These are phyloP conservation scores for Rhynchospora pubera DNA, from an alignment of 176 grass and related monocot genomes.

Conservation along the genomic window DNA sequence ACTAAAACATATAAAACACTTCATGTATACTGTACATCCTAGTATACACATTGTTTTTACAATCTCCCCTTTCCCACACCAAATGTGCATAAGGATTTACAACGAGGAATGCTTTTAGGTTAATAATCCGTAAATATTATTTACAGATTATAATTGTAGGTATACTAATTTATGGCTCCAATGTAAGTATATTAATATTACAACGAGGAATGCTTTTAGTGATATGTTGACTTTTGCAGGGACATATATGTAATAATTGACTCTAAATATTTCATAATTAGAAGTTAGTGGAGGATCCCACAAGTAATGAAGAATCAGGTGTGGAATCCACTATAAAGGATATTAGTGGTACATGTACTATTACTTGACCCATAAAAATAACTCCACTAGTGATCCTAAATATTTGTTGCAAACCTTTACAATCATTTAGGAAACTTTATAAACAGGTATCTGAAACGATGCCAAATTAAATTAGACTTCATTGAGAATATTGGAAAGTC, in stretches of 20 bases:
- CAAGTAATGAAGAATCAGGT: slow-evolving; percentile 1
- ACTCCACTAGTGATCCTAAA: neutral
- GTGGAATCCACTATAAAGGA: slow-evolving; percentile 8
- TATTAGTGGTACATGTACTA: neutral
- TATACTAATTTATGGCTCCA: too few relatives aligned
- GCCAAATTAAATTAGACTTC: neutral
- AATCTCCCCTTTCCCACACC: neutral
- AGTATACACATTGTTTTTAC: neutral
- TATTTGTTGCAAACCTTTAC: neutral
- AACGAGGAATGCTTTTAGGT: neutral
- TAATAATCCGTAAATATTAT: too few relatives aligned
- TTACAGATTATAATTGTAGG: too few relatives aligned
- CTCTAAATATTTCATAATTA: neutral
- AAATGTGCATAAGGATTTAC: neutral
- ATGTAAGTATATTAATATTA: too few relatives aligned
- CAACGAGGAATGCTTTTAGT: neutral
- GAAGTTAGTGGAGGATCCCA: slow-evolving; percentile 10
- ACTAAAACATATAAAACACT: neutral
- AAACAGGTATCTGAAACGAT: neutral
- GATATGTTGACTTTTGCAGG: neutral
- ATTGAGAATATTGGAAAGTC: too few relatives aligned
- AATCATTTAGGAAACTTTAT: neutral
- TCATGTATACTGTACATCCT: too few relatives aligned
- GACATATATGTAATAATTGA: neutral
- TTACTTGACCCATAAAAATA: neutral